Evolutionary conservation across 1,284 basidiomycete species (phyloP).

Genomic region (Stygiomarasmius scandens): DNA sequence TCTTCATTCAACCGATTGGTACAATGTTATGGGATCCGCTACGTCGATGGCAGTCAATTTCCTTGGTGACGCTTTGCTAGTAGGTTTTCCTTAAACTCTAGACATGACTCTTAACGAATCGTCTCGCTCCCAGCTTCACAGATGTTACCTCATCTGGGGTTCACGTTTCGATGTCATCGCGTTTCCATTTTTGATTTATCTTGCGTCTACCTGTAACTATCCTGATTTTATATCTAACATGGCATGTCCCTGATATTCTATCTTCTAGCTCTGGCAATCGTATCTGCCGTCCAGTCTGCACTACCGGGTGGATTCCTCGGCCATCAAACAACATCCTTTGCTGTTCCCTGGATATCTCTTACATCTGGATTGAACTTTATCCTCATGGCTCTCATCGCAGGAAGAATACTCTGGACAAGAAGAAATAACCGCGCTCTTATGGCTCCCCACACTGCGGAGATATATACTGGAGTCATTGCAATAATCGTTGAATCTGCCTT

Average conservation of each 20-base stretch:
- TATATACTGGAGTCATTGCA: background rate
- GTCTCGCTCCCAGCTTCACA: slow-evolving; percentile 20
- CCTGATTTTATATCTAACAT: background rate
- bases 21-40: background rate
- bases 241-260: background rate
- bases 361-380: slow-evolving; percentile 24
- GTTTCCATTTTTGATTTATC: slow-evolving; percentile 22
- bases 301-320: slow-evolving; percentile 21
- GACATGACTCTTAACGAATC: background rate
- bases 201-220: slow-evolving; percentile 23
- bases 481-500: slow-evolving; percentile 1
- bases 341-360: slow-evolving; percentile 26
- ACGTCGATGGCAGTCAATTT: background rate
- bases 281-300: slow-evolving; percentile 25
- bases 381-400: slow-evolving; percentile 24
- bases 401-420: slow-evolving; percentile 20
- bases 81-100: background rate
- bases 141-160: slow-evolving; percentile 27
- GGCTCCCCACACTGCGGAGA: slow-evolving; percentile 13
- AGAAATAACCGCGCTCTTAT: slow-evolving; percentile 13
- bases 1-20: background rate
- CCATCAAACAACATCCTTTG: slow-evolving; percentile 20
- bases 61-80: background rate
- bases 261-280: slow-evolving; percentile 23
- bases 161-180: slow-evolving; percentile 12